Evolutionary conservation across 2,329 filamentous ascomycete species (phyloP), one percentile per base, ranked within the genome.

Genomic region (Leptographium procerum): DNA sequence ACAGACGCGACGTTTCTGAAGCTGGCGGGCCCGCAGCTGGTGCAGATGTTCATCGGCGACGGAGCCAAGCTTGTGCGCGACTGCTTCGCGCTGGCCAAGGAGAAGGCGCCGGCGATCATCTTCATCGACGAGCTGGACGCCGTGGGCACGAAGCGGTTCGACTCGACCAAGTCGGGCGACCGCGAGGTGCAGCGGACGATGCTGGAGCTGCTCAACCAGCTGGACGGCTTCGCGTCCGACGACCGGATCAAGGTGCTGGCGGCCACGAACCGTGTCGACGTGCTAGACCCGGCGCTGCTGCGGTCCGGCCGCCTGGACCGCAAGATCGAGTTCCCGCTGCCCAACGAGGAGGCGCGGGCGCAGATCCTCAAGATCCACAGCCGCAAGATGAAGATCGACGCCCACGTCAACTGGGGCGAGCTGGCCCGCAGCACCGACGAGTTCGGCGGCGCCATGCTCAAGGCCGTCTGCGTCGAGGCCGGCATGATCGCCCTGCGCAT

Each of bases 11-110:
- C 94, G 28, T 99, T 99, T 80, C 85, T 99, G 70, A 99, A 99
- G 75, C 88, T 99, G 59, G 94, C 94, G 61, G 94, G 94, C 55
- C 94, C 95, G 6, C 94, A 99, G 75, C 84, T 99, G 45, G 94
- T 99, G 33, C 94, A 99, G 73, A 99, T 97, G 94, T 99, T 97
- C 72, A 99, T 99, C 47, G 94, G 94, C 71, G 95, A 99, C 66
- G 94, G 94, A 68, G 94, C 95, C 50, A 99, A 99, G 76, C 83
- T 99, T 33, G 94, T 99, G 48, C 88, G 94, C 60, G 94, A 99
- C 76, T 95, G 90, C 75, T 99, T 99, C 71, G 94, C 94, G 2
- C 79, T 99, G 16, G 94, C 94, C 57, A 99, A 99, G 73, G 94
- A 99, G 75, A 99, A 99, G 79, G 94, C 94, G 0, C 95, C 94